Percentiles rank a stretch among this genome's conserved stretches.
These are phyloP conservation scores for Goniomonas avonlea DNA, from an alignment of 78 protist genomes.

Conservation along the genomic window DNA sequence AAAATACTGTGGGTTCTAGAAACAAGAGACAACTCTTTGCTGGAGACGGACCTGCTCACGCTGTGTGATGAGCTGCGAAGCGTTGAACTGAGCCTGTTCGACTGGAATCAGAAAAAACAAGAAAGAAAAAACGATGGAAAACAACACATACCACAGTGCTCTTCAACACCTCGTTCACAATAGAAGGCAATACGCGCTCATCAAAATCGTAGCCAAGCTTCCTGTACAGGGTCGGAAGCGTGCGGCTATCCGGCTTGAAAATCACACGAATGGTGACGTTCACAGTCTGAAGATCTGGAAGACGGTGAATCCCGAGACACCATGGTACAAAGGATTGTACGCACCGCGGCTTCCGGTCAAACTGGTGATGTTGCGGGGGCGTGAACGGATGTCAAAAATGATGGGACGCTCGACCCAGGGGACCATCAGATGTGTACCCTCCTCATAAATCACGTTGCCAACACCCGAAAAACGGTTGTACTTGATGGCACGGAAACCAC, in stretches of 20 bases:
- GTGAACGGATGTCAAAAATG: conserved; percentile 51
- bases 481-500: conserved; percentile 61
- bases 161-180: conserved; percentile 88
- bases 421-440: conserved; percentile 47
- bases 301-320: too few relatives aligned
- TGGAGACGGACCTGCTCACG: conserved; percentile 56
- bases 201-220: conserved; percentile 59
- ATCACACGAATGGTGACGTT: conserved; percentile 64
- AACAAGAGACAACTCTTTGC: neutral
- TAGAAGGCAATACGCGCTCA: conserved; percentile 70
- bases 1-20: too few relatives aligned
- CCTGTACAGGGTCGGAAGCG: conserved; percentile 53
- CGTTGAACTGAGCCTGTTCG: conserved; percentile 81
- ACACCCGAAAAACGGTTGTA: conserved; percentile 54
- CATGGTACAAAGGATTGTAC: too few relatives aligned
- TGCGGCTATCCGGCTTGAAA: neutral
- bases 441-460: neutral
- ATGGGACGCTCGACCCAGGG: conserved; percentile 47
- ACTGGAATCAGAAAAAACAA: neutral
- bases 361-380: conserved; percentile 46
- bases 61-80: conserved; percentile 84
- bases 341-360: conserved; percentile 42
- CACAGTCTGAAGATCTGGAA: conserved; percentile 65
- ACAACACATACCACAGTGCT: conserved; percentile 51
- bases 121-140: neutral